Conservation (phyloP, 495 filamentous ascomycete species). For the Neurospora cerealis region DNA sequence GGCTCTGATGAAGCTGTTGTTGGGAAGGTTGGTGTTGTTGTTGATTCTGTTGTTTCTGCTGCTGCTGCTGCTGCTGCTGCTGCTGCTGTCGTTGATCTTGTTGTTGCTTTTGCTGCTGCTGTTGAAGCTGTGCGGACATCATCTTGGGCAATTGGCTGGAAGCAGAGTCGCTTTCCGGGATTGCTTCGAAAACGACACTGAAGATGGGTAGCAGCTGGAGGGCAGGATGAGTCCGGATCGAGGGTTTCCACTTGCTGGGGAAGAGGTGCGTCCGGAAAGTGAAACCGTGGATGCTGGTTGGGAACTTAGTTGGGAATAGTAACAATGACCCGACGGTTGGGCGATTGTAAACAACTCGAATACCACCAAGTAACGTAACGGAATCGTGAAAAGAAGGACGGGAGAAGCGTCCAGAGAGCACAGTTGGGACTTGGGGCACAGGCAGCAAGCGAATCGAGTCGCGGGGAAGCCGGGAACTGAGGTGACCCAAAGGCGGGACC, state of each 20-base stretch:
- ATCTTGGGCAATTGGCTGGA: slow-evolving; percentile 1
- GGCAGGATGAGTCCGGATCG: not conserved
- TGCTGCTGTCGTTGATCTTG: not conserved
- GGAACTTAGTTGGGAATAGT: not conserved
- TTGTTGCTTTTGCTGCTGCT: slow-evolving; percentile 6
- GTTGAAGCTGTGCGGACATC: slow-evolving; percentile 4
- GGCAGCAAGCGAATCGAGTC: not conserved
- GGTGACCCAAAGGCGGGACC: not conserved
- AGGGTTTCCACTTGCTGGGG: not conserved
- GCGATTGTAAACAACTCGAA: not conserved
- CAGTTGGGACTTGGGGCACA: not conserved
- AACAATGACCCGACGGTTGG: not conserved
- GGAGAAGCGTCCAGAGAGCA: not conserved
- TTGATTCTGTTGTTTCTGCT: slow-evolving; percentile 2
- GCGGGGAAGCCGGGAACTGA: not conserved
- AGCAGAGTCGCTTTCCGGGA: not conserved
- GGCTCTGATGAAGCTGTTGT: slow-evolving; percentile 3
- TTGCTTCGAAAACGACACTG: not conserved
- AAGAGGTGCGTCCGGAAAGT: not conserved
- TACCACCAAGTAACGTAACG: not conserved
- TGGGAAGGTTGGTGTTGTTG: slow-evolving; percentile 4
- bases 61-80: not conserved
- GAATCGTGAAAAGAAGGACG: not conserved
- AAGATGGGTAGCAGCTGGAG: not conserved
- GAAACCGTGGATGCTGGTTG: not conserved